A percentile compares a stretch with the other conserved stretches of the same genome.
phyloP scores from a whole-genome alignment of 106 monocot genomes.

The Xerophyta viscosa region DNA sequence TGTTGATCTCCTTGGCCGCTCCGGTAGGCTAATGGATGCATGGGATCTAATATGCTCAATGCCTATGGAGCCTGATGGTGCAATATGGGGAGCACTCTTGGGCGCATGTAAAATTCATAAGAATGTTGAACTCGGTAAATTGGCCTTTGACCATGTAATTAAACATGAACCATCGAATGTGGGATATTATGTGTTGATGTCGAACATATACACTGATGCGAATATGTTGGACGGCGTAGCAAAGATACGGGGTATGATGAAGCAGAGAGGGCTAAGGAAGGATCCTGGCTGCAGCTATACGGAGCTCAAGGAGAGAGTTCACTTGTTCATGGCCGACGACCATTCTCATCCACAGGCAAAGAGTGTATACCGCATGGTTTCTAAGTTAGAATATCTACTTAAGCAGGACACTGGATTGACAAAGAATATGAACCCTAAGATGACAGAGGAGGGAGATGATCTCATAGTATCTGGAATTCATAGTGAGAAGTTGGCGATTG shows the following conservation, averaged over 20 bases:
- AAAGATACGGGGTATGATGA: slow-evolving; percentile 48
- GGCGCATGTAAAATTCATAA: slow-evolving; percentile 79
- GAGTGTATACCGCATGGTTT: slow-evolving; percentile 36
- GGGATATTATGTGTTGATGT: slow-evolving; percentile 69
- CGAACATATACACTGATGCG: slow-evolving; percentile 56
- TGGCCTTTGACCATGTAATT: slow-evolving; percentile 39
- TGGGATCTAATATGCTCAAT: slow-evolving; percentile 41
- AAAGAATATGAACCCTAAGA: background rate
- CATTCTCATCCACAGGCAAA: slow-evolving; percentile 49
- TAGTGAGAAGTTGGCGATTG: slow-evolving; percentile 73
- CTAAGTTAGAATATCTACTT: slow-evolving; percentile 31
- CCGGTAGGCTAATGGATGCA: slow-evolving; percentile 47
- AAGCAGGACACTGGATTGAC: slow-evolving; percentile 4
- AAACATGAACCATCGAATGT: slow-evolving; percentile 62
- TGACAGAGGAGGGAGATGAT: background rate
- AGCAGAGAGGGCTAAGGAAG: slow-evolving; percentile 48
- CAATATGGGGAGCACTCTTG: slow-evolving; percentile 72
- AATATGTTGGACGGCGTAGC: slow-evolving; percentile 39
- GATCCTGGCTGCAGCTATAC: slow-evolving; percentile 73
- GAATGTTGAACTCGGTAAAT: slow-evolving; percentile 40
- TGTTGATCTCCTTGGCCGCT: slow-evolving; percentile 75
- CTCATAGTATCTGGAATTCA: slow-evolving; percentile 26
- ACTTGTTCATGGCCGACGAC: slow-evolving; percentile 77
- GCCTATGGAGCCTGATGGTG: slow-evolving; percentile 56
- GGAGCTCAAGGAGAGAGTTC: slow-evolving; percentile 48